Percentiles rank a stretch among this genome's conserved stretches.
These are phyloP conservation scores for Astrephomene gubernaculifera DNA, from an alignment of 139 green algal species.

Conservation along the genomic window DNA sequence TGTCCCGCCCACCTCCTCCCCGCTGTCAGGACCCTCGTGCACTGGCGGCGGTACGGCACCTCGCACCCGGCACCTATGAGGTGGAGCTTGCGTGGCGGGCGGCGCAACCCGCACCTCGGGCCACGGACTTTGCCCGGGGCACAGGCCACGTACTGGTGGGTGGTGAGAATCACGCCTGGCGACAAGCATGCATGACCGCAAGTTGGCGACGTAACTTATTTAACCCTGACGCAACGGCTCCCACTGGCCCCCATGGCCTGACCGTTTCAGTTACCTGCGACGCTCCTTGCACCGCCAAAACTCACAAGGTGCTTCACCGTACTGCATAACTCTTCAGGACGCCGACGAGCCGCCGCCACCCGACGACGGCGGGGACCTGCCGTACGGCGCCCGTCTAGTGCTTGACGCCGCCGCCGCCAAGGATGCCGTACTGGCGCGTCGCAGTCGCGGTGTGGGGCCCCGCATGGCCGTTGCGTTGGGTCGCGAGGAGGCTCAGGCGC, in stretches of 20 bases:
- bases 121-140: neutral
- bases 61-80: slow-evolving; percentile 36
- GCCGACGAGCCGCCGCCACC: neutral
- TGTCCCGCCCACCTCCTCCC: neutral
- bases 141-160: slow-evolving; percentile 19
- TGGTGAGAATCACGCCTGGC: too few species aligned
- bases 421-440: slow-evolving; percentile 29
- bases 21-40: neutral
- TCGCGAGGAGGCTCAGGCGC: neutral
- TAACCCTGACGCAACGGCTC: too few species aligned
- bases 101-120: neutral
- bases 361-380: slow-evolving; percentile 26
- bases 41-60: neutral
- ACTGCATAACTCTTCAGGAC: too few species aligned
- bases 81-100: slow-evolving; percentile 8
- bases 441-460: neutral
- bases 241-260: too few species aligned
- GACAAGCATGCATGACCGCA: too few species aligned
- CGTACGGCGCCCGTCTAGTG: slow-evolving; percentile 29
- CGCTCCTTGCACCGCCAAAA: too few species aligned
- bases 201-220: too few species aligned
- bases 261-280: too few species aligned
- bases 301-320: too few species aligned
- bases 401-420: slow-evolving; percentile 23
- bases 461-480: slow-evolving; percentile 6